phyloP scores from a whole-genome alignment of 2,329 filamentous ascomycete species.

The Aspergillus fumigatiaffinis region DNA sequence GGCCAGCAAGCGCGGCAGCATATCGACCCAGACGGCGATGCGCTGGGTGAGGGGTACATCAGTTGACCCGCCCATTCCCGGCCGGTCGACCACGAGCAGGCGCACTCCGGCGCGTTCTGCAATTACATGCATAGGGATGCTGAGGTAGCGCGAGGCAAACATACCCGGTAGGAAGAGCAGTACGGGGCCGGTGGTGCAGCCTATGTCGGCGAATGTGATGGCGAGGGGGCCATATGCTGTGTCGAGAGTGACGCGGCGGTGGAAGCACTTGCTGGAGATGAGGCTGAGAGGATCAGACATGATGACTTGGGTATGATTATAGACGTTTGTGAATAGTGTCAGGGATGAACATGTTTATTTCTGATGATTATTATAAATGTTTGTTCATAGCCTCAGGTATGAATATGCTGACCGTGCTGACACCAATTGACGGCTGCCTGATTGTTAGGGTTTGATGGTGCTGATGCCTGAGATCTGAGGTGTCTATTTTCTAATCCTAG shows the following conservation, averaged over 20 bases:
- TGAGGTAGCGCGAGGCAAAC: slow-evolving; percentile 24
- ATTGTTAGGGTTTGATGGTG: too few species aligned
- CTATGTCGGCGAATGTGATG: slow-evolving; percentile 22
- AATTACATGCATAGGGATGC: slow-evolving; percentile 18
- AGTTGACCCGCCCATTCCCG: slow-evolving; percentile 38
- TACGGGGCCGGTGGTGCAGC: slow-evolving; percentile 5
- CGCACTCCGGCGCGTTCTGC: slow-evolving; percentile 22
- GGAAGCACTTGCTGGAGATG: slow-evolving; percentile 19
- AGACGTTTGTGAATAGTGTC: background rate
- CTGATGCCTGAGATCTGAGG: too few species aligned
- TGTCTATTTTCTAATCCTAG: too few species aligned
- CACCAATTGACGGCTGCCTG: too few species aligned
- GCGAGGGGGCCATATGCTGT: slow-evolving; percentile 14
- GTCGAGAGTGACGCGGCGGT: slow-evolving; percentile 17
- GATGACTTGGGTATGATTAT: background rate
- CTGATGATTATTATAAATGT: too few species aligned
- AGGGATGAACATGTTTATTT: background rate
- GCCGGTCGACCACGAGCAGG: slow-evolving; percentile 22
- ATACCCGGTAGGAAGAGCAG: slow-evolving; percentile 25
- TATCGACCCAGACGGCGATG: slow-evolving; percentile 40
- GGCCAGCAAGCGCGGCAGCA: slow-evolving; percentile 36
- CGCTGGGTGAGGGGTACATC: slow-evolving; percentile 34
- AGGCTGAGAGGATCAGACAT: background rate
- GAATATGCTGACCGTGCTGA: too few species aligned
- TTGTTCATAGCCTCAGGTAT: too few species aligned